Evolutionary conservation across 305 asterid species (phyloP).

Genomic region (Plantago coronopus): DNA sequence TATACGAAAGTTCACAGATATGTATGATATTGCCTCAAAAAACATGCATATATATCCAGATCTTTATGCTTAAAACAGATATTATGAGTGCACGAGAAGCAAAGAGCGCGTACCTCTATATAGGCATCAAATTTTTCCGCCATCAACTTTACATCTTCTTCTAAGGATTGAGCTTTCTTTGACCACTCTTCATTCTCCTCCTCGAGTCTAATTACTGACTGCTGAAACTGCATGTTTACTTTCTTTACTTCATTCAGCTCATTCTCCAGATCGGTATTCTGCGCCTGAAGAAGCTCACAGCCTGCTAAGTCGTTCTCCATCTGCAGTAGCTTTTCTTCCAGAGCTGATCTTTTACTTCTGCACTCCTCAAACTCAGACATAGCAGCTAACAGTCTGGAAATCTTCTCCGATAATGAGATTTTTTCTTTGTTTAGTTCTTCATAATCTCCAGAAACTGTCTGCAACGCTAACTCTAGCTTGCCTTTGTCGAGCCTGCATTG

Average conservation of each 20-base stretch:
- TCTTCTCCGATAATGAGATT: constrained; percentile 32
- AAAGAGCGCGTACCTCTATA: constrained; percentile 39
- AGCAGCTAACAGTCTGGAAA: constrained; percentile 35
- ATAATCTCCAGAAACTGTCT: constrained; percentile 35
- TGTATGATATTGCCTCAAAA: neutral
- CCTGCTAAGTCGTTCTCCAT: constrained; percentile 46
- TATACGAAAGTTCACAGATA: neutral
- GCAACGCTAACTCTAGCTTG: constrained; percentile 42
- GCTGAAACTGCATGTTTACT: constrained; percentile 45
- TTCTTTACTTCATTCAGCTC: constrained; percentile 46
- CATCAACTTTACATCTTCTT: constrained; percentile 43
- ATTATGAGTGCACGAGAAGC: constrained; percentile 6
- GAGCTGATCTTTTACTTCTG: constrained; percentile 35
- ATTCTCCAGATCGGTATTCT: constrained; percentile 39
- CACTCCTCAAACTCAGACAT: constrained; percentile 55
- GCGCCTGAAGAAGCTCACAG: constrained; percentile 36
- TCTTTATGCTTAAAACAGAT: neutral
- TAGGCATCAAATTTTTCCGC: constrained; percentile 31
- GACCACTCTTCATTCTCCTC: constrained; percentile 52
- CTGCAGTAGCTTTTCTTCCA: constrained; percentile 54
- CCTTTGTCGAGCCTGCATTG: constrained; percentile 44
- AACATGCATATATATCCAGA: neutral
- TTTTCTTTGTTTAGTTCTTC: constrained; percentile 58
- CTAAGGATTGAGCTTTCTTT: constrained; percentile 52
- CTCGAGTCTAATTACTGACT: constrained; percentile 51